Conservation (phyloP, 768 basidiomycete species). For the Stropharia rugosoannulata region DNA sequence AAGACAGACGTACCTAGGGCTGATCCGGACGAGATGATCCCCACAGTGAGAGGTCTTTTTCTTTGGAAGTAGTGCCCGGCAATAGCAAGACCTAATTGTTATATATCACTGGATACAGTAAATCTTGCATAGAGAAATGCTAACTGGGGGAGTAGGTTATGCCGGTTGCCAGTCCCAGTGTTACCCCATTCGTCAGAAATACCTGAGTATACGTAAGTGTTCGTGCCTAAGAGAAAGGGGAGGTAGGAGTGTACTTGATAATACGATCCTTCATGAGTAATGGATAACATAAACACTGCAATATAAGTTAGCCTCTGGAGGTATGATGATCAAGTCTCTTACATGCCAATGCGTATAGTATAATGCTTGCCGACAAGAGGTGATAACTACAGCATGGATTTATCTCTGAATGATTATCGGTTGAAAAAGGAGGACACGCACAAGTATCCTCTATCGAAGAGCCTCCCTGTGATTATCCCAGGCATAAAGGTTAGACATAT, state of each 20-base stretch:
- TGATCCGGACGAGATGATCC: slow-evolving; percentile 37
- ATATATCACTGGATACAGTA: neutral
- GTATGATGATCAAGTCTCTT: neutral
- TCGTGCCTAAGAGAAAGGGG: neutral
- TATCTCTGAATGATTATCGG: neutral
- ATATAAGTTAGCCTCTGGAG: too few species aligned
- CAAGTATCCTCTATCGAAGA: slow-evolving; percentile 12
- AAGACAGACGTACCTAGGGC: slow-evolving; percentile 11
- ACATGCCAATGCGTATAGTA: slow-evolving; percentile 2
- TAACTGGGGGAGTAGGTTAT: slow-evolving; percentile 18
- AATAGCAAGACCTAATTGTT: slow-evolving; percentile 35
- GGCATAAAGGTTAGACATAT: slow-evolving; percentile 46
- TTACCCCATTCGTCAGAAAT: slow-evolving; percentile 52
- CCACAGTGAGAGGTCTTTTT: slow-evolving; percentile 46
- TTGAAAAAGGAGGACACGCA: neutral
- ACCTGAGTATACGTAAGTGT: slow-evolving; percentile 30
- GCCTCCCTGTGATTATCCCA: slow-evolving; percentile 43
- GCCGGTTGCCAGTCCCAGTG: slow-evolving; percentile 46
- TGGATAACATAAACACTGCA: slow-evolving; percentile 33
- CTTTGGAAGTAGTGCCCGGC: slow-evolving; percentile 50
- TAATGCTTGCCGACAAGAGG: neutral
- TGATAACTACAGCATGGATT: neutral
- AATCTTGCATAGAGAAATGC: neutral
- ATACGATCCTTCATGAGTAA: slow-evolving; percentile 30
- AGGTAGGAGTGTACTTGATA: slow-evolving; percentile 29